These are phyloP conservation scores for Tolypocladium tropicale DNA, from an alignment of 2,329 filamentous ascomycete species.

Conservation along the genomic window DNA sequence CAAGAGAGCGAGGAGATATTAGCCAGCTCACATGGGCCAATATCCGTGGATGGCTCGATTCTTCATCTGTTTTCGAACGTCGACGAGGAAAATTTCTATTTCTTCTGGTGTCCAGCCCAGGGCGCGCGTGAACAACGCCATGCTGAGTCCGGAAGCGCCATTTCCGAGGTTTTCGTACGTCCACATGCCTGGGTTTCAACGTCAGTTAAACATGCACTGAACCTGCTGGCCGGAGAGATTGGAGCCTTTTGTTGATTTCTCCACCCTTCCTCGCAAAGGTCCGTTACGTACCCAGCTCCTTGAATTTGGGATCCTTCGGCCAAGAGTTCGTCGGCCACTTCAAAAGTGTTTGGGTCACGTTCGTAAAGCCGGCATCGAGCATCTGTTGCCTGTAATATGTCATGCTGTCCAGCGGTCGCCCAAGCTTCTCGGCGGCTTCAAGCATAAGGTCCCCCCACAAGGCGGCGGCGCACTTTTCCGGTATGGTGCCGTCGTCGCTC, in stretches of 20 bases:
- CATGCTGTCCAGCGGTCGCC: slow-evolving; percentile 19
- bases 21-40: slow-evolving; percentile 24
- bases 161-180: slow-evolving; percentile 21
- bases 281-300: slow-evolving; percentile 33
- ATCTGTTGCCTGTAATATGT: slow-evolving; percentile 25
- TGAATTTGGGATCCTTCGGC: slow-evolving; percentile 39
- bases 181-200: slow-evolving; percentile 23
- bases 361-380: slow-evolving; percentile 40
- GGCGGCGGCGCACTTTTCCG: slow-evolving; percentile 14
- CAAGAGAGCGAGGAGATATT: too few relatives aligned
- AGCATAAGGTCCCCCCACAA: slow-evolving; percentile 18
- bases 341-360: slow-evolving; percentile 36
- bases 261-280: slow-evolving; percentile 1
- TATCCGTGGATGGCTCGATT: slow-evolving; percentile 24
- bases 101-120: slow-evolving; percentile 23
- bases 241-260: slow-evolving; percentile 5
- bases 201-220: background rate
- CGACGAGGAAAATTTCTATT: slow-evolving; percentile 20
- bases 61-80: slow-evolving; percentile 22
- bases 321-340: slow-evolving; percentile 42
- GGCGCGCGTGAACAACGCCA: slow-evolving; percentile 25
- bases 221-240: background rate
- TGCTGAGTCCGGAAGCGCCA: slow-evolving; percentile 24
- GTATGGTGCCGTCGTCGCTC: slow-evolving; percentile 31
- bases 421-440: slow-evolving; percentile 17